Conservation (phyloP, 352 stramenopile genomes). For the Aphanomyces euteiches region DNA sequence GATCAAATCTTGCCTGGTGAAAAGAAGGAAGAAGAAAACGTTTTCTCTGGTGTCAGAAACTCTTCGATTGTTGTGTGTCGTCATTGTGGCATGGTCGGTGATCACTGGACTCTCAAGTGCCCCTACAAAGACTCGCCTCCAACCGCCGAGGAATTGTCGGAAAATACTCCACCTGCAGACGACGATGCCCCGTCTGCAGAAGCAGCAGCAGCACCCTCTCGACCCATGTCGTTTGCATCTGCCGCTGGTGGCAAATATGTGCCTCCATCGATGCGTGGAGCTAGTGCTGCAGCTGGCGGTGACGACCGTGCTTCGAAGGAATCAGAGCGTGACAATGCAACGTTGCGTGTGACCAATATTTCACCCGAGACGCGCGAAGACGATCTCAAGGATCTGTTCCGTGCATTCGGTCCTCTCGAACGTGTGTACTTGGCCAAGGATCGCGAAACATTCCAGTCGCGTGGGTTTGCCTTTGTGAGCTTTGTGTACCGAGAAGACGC, state of each 20-base stretch:
- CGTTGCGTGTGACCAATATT: slow-evolving; percentile 98
- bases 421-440: slow-evolving; percentile 98
- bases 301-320: slow-evolving; percentile 34
- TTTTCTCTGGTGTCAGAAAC: slow-evolving; percentile 84
- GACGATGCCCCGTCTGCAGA: slow-evolving; percentile 38
- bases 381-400: slow-evolving; percentile 98
- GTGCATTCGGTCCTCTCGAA: slow-evolving; percentile 93
- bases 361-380: slow-evolving; percentile 97
- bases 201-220: slow-evolving; percentile 34
- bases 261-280: slow-evolving; percentile 72
- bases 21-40: slow-evolving; percentile 87
- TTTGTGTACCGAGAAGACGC: slow-evolving; percentile 97
- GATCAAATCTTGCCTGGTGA: slow-evolving; percentile 82
- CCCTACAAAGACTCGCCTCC: slow-evolving; percentile 80
- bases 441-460: slow-evolving; percentile 95
- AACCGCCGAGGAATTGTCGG: slow-evolving; percentile 64
- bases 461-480: slow-evolving; percentile 98
- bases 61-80: slow-evolving; percentile 86
- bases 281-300: slow-evolving; percentile 37
- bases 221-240: slow-evolving; percentile 60
- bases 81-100: slow-evolving; percentile 87
- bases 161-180: slow-evolving; percentile 61
- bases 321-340: slow-evolving; percentile 81
- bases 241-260: slow-evolving; percentile 75
- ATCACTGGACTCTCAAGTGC: slow-evolving; percentile 90